Evolutionary conservation across 2,329 filamentous ascomycete genomes (phyloP).

Genomic region (Alternaria infectoria): DNA sequence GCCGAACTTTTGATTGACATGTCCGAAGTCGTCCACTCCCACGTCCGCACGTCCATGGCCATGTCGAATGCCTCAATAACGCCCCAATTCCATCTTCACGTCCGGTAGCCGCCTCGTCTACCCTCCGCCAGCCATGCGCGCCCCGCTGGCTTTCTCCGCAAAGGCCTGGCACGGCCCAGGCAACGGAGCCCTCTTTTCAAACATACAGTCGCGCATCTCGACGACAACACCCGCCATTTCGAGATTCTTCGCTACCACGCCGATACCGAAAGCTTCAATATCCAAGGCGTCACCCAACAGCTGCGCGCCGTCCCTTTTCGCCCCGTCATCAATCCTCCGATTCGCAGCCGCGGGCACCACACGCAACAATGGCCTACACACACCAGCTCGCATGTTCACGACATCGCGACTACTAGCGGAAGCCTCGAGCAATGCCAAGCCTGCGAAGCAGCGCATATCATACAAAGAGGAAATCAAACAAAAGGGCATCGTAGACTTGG

Average conservation of each 20-base stretch:
- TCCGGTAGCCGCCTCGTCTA: constrained; percentile 34
- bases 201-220: constrained; percentile 37
- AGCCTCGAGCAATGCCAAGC: constrained; percentile 23
- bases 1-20: constrained; percentile 33
- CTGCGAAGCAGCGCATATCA: constrained; percentile 35
- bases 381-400: constrained; percentile 36
- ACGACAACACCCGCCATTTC: constrained; percentile 20
- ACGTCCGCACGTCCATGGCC: constrained; percentile 16
- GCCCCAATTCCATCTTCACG: constrained; percentile 15
- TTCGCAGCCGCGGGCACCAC: constrained; percentile 25
- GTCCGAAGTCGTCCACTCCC: constrained; percentile 18
- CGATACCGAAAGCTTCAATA: constrained; percentile 1
- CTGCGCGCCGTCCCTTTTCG: constrained; percentile 17
- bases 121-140: constrained; percentile 42
- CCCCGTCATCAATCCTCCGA: constrained; percentile 16
- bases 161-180: constrained; percentile 45
- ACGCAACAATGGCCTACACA: constrained; percentile 35
- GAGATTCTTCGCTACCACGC: constrained; percentile 23
- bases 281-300: constrained; percentile 2
- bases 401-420: constrained; percentile 36
- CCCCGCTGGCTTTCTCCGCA: constrained; percentile 35
- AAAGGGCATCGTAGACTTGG: constrained; percentile 42
- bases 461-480: constrained; percentile 50
- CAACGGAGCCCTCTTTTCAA: constrained; percentile 43
- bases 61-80: constrained; percentile 33